Evolutionary conservation across 352 stramenopile species (phyloP), one percentile per base, ranked within the genome.

Genomic region (Globisporangium splendens): DNA sequence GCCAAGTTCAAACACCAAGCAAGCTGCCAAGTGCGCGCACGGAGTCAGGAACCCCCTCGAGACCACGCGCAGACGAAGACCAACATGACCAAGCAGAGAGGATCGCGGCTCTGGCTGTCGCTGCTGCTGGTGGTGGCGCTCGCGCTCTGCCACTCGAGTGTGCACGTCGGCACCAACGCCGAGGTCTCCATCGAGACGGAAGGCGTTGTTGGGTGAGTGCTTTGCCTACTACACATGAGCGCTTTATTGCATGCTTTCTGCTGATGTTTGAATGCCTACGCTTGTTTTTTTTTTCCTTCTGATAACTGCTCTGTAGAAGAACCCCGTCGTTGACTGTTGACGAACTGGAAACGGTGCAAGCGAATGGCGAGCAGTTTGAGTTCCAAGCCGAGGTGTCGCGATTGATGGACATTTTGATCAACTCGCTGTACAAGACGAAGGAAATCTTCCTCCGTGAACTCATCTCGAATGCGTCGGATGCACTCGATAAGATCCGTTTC

Each of bases 401-500:
- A 7, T 91, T 99, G 68, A 97, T 99, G 81, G 97, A 99, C 75
- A 99, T 99, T 72, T n/a, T 44, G 13, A 44, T 44, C 39, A 79
- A 71, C 46, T 83, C 86, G 47, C 79, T 99, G 41, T 96, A 96
- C 79, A 93, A 95, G 69, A 98, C 97, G 68, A 98, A 98, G 73
- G 96, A 99, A 65, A 98, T 99, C 59, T 99, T 99, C 77, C 76
- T 99, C 31, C 89, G 97, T 47, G 97, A 99, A 70, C 75, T 99
- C 21, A 99, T 99, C 67, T 99, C 96, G 24, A 99, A 99, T 71
- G 96, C 96, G 14, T 98, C 95, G 20, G 98, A 99, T 71, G 97
- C 97, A 13, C 79, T 99, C 17, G 98, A 99, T 82, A 99, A 99
- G 84, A 97, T 99, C 58, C 93, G 97, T 47, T 99, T 99, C 84